Conservation (phyloP, 1,139 yeast species). For the Hansenula anomala region DNA sequence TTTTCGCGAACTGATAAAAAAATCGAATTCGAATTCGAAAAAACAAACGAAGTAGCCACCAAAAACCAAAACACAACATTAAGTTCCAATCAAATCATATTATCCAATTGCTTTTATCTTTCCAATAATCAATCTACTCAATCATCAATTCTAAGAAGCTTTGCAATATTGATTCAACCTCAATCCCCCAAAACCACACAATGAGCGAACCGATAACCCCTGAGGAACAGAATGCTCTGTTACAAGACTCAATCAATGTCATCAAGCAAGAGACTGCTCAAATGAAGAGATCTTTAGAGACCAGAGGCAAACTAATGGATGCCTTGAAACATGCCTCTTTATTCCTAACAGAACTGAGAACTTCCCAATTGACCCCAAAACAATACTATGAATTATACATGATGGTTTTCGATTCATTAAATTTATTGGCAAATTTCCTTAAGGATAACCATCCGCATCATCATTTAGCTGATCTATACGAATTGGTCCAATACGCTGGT, state of each 20-base stretch:
- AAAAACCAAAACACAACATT: too few relatives aligned
- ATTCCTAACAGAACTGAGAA: slow-evolving; percentile 76
- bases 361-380: slow-evolving; percentile 75
- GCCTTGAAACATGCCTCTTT: slow-evolving; percentile 87
- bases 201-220: slow-evolving; percentile 4
- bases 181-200: too few relatives aligned
- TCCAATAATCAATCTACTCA: too few relatives aligned
- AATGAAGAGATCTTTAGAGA: slow-evolving; percentile 74
- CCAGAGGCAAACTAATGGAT: slow-evolving; percentile 70
- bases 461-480: slow-evolving; percentile 87
- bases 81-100: too few relatives aligned
- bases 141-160: too few relatives aligned
- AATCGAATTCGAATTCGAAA: too few relatives aligned
- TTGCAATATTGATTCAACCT: too few relatives aligned
- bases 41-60: too few relatives aligned
- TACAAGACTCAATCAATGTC: slow-evolving; percentile 13
- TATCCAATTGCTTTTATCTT: too few relatives aligned
- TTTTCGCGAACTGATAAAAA: too few relatives aligned
- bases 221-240: slow-evolving; percentile 11
- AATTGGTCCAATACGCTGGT: slow-evolving; percentile 92
- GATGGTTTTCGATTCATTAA: slow-evolving; percentile 78
- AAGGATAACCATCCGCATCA: slow-evolving; percentile 62
- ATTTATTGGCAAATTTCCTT: slow-evolving; percentile 59
- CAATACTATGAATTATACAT: slow-evolving; percentile 92
- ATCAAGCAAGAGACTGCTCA: slow-evolving; percentile 68